Evolutionary conservation across 345 rosid genomes (phyloP).

Genomic region (Mangifera indica): DNA sequence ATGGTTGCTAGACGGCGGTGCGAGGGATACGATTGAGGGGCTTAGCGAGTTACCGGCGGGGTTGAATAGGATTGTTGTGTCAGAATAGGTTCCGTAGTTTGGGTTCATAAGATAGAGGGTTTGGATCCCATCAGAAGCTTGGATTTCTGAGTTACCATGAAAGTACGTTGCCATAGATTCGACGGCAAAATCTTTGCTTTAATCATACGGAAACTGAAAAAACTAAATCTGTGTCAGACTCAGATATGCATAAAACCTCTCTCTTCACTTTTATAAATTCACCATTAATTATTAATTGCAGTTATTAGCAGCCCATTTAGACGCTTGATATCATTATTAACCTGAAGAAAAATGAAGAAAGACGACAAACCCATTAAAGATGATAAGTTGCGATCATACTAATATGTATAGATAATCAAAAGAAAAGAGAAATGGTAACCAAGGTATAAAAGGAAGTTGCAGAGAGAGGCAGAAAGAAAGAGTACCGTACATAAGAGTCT

Average conservation of each 20-base stretch:
- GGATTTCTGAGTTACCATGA: conserved; percentile 48
- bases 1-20: conserved; percentile 34
- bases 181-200: conserved; percentile 2
- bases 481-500: conserved; percentile 24
- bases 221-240: neutral
- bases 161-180: conserved; percentile 52
- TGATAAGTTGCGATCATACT: too few relatives aligned
- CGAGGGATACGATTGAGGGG: conserved; percentile 29
- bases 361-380: neutral
- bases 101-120: conserved; percentile 56
- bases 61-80: conserved; percentile 36
- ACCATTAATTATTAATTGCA: neutral
- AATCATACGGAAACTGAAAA: conserved; percentile 12
- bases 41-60: conserved; percentile 27
- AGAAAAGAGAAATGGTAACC: neutral
- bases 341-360: neutral
- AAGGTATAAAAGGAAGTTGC: conserved; percentile 23
- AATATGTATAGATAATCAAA: neutral
- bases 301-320: conserved; percentile 17
- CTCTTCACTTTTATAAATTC: neutral
- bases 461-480: conserved; percentile 23
- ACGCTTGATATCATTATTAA: conserved; percentile 9
- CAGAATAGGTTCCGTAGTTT: conserved; percentile 40
- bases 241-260: neutral
- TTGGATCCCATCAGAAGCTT: conserved; percentile 47